Evolutionary conservation across 371 early-diverging fungal genomes (phyloP), one percentile per base, ranked within the genome.

Genomic region (Caulochytrium protostelioides): DNA sequence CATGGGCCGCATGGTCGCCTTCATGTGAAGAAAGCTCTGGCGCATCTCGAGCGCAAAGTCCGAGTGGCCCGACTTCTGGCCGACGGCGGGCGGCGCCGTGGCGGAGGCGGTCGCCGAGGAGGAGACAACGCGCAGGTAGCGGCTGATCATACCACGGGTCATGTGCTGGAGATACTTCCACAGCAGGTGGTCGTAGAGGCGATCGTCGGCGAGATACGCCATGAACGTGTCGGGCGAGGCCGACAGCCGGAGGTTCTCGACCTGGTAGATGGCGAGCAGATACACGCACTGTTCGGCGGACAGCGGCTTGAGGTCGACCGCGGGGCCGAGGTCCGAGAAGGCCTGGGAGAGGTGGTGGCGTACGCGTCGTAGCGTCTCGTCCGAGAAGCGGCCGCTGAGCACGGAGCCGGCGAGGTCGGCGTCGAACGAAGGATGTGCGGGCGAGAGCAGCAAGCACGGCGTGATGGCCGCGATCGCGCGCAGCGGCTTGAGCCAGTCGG

Each of bases 391-490:
- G 29, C 70, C 64, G 27, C 76, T 64, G 12, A 85, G 51, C 6
- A 87, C 72, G 6, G 86, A 80, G 47, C 82, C 82, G 42, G 76
- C 78, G 12, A 92, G 55, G 42, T 89, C 87, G n/a, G 73, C 79
- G 38, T 84, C 84, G 22, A 92, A 43, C 14, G 73, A 70, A 0
- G 72, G 61, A 24, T 70, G 62, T 22, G 52, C 43, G 29, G 66
- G 15, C 21, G 37, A 72, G 20, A 75, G 71, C 4, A 82, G 68
- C 30, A 92, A 60, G 0, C 79, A 59, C 0, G 94, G 94, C 1
- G 91, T 79, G 35, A 79, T 82, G 39, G 61, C 57, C 3, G 91
- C 86, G 45, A 92, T 72, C 1, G 59, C 40, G 0, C 63, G 33
- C 50, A 85, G 58, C 0, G 70, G 52, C 5, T 56, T 55, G 36